Base-by-base conservation (phyloP, 768 basidiomycete species). In the Boletus patriciae region DNA sequence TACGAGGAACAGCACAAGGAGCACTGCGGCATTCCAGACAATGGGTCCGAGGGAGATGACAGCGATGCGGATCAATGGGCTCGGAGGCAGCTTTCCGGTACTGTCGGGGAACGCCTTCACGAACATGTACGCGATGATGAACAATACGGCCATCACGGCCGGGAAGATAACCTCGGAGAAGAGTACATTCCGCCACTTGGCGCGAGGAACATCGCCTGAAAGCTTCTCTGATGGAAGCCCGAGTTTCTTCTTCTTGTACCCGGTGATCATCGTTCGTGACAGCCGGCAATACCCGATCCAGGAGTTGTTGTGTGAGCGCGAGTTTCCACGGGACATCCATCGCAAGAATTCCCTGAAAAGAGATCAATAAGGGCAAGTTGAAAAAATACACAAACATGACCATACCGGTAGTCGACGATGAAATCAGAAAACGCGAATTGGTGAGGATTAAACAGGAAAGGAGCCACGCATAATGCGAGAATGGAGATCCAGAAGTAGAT, bases 401-500 rank as follows among this genome's bases (percentile, higher is more conserved):
- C 83, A 66, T 67, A 88, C 89, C 90, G 80, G 66, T 94, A 94
- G 75, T 99, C 97, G 69, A 98, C 91, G 72, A 98, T 83, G 74
- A 95, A 99, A 73, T 99, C 97, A 38, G 94, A 85, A 73, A 94
- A 89, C 19, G 92, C 91, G 77, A 99, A 99, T 74, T 98, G 97
- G 73, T 99, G 97, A n/a, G 97, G 97, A 71, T 98, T 99, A 84
- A 98, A 99, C 67, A 98, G 72, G 88, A 99, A 99, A 9, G 97
- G 97, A 31, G 96, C 88, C 61, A 98, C 76, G 67, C 94, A 98
- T 10, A 99, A 82, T 16, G 94, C 85, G 33, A 94, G 78, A 60
- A 95, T 92, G 42, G 96, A 94, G 52, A 98, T 73, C 96, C 96
- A 98, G 82, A 99, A 99, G 79, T 98, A 99, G 71, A 94, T 88